Conservation (phyloP, 352 stramenopile genomes). For the Albugo candida region DNA sequence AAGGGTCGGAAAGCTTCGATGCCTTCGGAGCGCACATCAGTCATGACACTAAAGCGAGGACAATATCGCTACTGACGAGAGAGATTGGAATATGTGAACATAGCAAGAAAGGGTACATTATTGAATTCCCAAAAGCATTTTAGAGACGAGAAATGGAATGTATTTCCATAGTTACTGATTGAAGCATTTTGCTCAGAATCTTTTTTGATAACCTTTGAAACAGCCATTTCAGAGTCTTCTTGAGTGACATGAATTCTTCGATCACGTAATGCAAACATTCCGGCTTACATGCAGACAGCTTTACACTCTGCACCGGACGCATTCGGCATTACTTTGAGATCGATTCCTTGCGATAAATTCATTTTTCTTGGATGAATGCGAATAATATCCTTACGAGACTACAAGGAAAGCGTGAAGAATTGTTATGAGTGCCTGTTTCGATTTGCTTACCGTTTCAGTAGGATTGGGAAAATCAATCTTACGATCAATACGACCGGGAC, state of each 20-base stretch:
- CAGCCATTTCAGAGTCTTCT: conserved; percentile 99
- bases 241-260: conserved; percentile 98
- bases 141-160: conserved; percentile 3
- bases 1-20: no score
- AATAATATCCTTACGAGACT: conserved; percentile 93
- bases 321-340: conserved; percentile 95
- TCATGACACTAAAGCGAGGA: no score
- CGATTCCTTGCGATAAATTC: conserved; percentile 97
- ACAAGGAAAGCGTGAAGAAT: conserved; percentile 11
- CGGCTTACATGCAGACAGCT: conserved; percentile 97
- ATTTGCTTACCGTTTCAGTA: conserved; percentile 72
- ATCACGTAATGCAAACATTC: conserved; percentile 99
- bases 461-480: conserved; percentile 99
- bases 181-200: conserved; percentile 95
- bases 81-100: no score
- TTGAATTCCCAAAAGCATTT: no score
- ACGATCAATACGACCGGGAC: conserved; percentile 95
- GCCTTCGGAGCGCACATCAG: no score
- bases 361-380: conserved; percentile 98
- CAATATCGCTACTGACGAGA: no score
- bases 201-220: conserved; percentile 99
- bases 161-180: conserved; percentile 99
- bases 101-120: no score
- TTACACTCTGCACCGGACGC: conserved; percentile 97
- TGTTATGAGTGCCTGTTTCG: conserved; percentile 4